Evolutionary conservation across 768 basidiomycete species (phyloP).

Genomic region (Agrocybe chaxingu): DNA sequence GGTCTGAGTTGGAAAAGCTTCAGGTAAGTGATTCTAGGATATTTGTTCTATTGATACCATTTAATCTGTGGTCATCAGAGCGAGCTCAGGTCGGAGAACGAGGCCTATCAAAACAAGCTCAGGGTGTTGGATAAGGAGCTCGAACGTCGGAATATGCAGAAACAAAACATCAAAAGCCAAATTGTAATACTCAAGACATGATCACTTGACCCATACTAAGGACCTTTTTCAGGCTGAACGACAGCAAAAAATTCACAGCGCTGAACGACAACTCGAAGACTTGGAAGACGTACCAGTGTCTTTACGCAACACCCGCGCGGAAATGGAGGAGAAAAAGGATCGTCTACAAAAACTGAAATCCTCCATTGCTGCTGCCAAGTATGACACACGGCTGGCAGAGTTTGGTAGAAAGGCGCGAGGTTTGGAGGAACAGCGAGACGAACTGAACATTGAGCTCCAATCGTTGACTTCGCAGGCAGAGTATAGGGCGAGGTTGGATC

Average conservation of each 20-base stretch:
- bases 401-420: conserved; percentile 47
- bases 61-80: conserved; percentile 28
- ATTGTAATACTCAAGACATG: conserved; percentile 39
- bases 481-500: conserved; percentile 69
- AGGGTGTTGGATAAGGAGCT: conserved; percentile 54
- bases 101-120: conserved; percentile 64
- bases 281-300: conserved; percentile 52
- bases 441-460: conserved; percentile 67
- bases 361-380: conserved; percentile 58
- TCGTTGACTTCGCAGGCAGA: conserved; percentile 77
- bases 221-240: conserved; percentile 40
- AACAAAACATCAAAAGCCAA: conserved; percentile 48
- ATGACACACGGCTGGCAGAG: conserved; percentile 60
- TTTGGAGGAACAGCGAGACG: conserved; percentile 69
- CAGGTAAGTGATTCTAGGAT: conserved; percentile 43
- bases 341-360: conserved; percentile 57
- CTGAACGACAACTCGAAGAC: conserved; percentile 56
- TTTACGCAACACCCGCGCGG: conserved; percentile 49
- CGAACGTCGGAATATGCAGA: conserved; percentile 53
- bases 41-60: background rate
- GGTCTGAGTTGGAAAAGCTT: conserved; percentile 59
- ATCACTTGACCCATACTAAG: background rate
- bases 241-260: conserved; percentile 45
- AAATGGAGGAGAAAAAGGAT: conserved; percentile 67
- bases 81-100: conserved; percentile 52